phyloP scores from a whole-genome alignment of 805 yeast species.

The Saccharomycopsis synnaedendra region DNA sequence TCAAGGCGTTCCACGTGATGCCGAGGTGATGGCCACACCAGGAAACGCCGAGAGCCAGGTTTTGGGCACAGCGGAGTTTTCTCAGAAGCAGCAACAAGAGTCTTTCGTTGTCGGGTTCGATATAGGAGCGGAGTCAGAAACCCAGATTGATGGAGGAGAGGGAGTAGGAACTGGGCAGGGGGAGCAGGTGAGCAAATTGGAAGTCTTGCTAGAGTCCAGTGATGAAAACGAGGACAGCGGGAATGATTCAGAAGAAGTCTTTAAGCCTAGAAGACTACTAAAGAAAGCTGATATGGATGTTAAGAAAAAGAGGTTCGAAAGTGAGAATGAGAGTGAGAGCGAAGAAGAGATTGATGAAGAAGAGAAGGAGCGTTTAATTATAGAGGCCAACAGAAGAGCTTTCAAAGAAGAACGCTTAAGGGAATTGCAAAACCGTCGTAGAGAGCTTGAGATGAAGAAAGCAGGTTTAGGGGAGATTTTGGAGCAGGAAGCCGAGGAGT shows the following conservation, averaged over 20 bases:
- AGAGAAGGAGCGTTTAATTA: slow-evolving; percentile 18
- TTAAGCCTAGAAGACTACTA: slow-evolving; percentile 1
- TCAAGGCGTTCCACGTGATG: neutral
- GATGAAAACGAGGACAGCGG: slow-evolving; percentile 5
- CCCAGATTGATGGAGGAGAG: neutral
- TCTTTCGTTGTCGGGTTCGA: slow-evolving; percentile 15
- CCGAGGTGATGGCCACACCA: neutral
- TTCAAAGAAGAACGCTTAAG: slow-evolving; percentile 16
- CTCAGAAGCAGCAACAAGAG: neutral
- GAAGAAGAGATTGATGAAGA: slow-evolving; percentile 16
- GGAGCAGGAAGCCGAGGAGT: slow-evolving; percentile 80
- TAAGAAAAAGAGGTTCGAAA: slow-evolving; percentile 12
- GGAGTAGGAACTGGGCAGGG: neutral
- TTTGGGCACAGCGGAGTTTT: neutral
- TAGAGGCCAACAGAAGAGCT: slow-evolving; percentile 17
- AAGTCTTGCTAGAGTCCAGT: neutral
- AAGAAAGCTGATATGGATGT: neutral
- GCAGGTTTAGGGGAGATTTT: slow-evolving; percentile 49
- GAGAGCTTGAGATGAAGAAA: slow-evolving; percentile 37
- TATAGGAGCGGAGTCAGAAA: slow-evolving; percentile 1
- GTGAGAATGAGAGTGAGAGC: slow-evolving; percentile 14
- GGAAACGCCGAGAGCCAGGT: neutral
- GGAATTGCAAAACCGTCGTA: slow-evolving; percentile 20
- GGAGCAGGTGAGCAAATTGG: neutral
- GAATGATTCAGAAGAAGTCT: slow-evolving; percentile 2